Base-by-base conservation (phyloP, 2,329 filamentous ascomycete genomes). In the Phyllosticta capitalensis region DNA sequence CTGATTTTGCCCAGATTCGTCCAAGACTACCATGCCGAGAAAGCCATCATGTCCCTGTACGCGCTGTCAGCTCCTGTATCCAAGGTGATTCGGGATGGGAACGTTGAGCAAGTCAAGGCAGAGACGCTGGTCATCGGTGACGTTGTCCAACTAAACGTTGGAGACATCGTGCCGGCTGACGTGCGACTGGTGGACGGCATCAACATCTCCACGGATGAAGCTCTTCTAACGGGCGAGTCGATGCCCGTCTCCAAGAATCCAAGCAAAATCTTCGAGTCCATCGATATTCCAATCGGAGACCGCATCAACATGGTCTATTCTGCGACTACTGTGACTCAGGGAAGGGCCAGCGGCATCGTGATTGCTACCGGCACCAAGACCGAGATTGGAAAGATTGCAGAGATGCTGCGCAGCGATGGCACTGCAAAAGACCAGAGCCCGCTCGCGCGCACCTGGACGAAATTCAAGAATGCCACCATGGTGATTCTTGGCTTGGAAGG, bases 141-240 rank as follows among this genome's bases (percentile, higher is more conserved):
- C 58, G 64, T 74, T 30, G 71, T 74, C 50, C 67, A 70, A 58
- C 66, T 75, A 55, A 69, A 66, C 21, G 70, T 72, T 54, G 85
- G 85, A 64, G 85, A 86, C 69, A 82, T 86, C 60, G 80, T 87
- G 48, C 85, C 85, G 4, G 85, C 85, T 52, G 85, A 88, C 72
- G 72, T 87, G 55, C 81, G 85, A 63, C 69, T 81, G 9, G 69
- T 86, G 62, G 80, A 86, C 63, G 82, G 81, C 60, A 83, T 90
- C 73, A 92, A 92, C 71, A 75, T 90, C 61, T 87, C 86, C 55
- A 87, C 86, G 64, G 89, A 95, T 62, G 87, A 90, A 71, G 85
- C 87, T 12, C 79, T 88, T 61, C 80, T 90, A 48, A 90, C 87
- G 14, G 87, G 87, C 63, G 87, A 90, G 74, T 88, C 87, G 38